These are phyloP conservation scores for Knufia petricola DNA, from an alignment of 2,329 filamentous ascomycete genomes.

Conservation along the genomic window DNA sequence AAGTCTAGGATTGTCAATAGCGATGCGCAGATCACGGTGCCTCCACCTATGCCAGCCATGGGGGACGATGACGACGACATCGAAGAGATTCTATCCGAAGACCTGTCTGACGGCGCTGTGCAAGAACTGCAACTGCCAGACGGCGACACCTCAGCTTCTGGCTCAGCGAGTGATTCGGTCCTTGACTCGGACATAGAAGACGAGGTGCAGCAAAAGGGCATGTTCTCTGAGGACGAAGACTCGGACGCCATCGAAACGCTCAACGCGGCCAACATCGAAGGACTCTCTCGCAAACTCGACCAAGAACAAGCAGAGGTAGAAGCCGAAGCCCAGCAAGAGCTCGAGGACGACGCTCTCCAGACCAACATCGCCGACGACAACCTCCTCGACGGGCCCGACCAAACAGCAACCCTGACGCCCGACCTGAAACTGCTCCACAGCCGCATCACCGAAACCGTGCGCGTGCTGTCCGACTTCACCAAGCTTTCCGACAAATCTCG, in stretches of 20 bases:
- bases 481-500: slow-evolving; percentile 70
- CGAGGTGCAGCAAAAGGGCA: slow-evolving; percentile 50
- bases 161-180: slow-evolving; percentile 47
- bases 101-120: slow-evolving; percentile 19
- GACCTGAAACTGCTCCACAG: slow-evolving; percentile 82
- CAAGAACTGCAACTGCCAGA: slow-evolving; percentile 23
- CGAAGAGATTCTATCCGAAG: slow-evolving; percentile 35
- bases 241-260: slow-evolving; percentile 82
- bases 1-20: slow-evolving; percentile 25
- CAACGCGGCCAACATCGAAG: slow-evolving; percentile 92
- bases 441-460: slow-evolving; percentile 85
- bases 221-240: slow-evolving; percentile 93
- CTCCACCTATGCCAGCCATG: slow-evolving; percentile 25
- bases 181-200: slow-evolving; percentile 70
- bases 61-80: slow-evolving; percentile 38
- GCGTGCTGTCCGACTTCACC: slow-evolving; percentile 79
- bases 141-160: slow-evolving; percentile 30
- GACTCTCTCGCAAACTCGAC: slow-evolving; percentile 77
- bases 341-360: slow-evolving; percentile 76
- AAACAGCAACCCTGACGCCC: slow-evolving; percentile 63
- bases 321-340: slow-evolving; percentile 72
- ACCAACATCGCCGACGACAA: slow-evolving; percentile 83
- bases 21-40: slow-evolving; percentile 22
- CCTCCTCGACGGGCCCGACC: slow-evolving; percentile 50
- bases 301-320: slow-evolving; percentile 65